phyloP scores from a whole-genome alignment of 2,329 filamentous ascomycete genomes.

The Neonectria sp. region DNA sequence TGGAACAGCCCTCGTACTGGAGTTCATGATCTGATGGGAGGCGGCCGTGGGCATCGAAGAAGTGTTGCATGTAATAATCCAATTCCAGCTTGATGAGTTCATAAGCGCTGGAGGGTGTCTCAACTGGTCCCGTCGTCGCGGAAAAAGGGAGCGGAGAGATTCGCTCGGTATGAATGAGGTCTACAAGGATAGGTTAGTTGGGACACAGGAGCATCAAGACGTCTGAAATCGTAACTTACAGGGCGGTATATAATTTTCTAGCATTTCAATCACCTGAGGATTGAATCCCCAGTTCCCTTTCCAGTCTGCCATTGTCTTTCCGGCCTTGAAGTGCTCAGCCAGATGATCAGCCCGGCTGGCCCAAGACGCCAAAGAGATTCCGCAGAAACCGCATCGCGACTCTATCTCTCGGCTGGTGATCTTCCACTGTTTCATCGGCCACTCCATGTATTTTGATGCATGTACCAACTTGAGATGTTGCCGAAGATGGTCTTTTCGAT shows the following conservation, averaged over 20 bases:
- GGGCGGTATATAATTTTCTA: conserved; percentile 60
- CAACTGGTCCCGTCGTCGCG: conserved; percentile 36
- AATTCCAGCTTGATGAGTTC: conserved; percentile 56
- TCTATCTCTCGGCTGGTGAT: conserved; percentile 51
- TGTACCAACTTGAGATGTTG: conserved; percentile 62
- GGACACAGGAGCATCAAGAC: too few species aligned
- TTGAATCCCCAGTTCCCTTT: conserved; percentile 61
- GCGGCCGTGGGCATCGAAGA: conserved; percentile 37
- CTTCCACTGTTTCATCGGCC: conserved; percentile 63
- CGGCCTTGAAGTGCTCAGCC: conserved; percentile 59
- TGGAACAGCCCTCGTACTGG: conserved; percentile 29
- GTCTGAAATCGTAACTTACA: conserved; percentile 45
- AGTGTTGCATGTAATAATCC: conserved; percentile 46
- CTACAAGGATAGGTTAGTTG: not conserved
- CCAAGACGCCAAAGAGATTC: conserved; percentile 55
- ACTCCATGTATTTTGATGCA: conserved; percentile 54
- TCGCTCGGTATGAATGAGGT: conserved; percentile 25
- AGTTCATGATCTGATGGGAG: conserved; percentile 40
- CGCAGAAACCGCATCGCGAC: conserved; percentile 61
- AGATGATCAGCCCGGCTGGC: conserved; percentile 55
- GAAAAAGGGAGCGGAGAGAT: conserved; percentile 41
- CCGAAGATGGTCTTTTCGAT: conserved; percentile 60
- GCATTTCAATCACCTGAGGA: conserved; percentile 50
- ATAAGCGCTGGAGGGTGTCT: conserved; percentile 47
- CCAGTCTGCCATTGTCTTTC: conserved; percentile 61